phyloP scores from a whole-genome alignment of 345 rosid genomes.

The Firmiana major region DNA sequence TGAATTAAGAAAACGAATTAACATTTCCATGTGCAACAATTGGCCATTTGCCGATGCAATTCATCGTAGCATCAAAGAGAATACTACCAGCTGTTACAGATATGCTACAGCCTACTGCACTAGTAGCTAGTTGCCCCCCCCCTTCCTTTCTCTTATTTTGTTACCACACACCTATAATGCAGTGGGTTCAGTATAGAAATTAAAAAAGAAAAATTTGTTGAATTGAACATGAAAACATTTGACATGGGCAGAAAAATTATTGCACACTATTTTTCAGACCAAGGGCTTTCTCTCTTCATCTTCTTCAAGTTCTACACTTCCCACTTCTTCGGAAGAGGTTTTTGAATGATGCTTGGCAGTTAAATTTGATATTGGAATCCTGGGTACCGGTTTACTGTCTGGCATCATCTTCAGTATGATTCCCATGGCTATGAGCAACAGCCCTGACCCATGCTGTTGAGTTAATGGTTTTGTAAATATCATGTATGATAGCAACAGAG shows the following conservation, averaged over 20 bases:
- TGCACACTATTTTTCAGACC: slow-evolving; percentile 28
- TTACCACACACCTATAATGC: neutral
- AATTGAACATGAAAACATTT: neutral
- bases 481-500: slow-evolving; percentile 74
- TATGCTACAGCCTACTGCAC: neutral
- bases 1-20: too few species aligned
- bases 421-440: slow-evolving; percentile 73
- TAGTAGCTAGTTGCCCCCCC: neutral
- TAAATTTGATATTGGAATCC: slow-evolving; percentile 13
- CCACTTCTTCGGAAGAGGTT: slow-evolving; percentile 20
- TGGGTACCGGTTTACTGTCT: neutral
- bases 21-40: neutral
- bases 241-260: neutral
- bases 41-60: neutral
- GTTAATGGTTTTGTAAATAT: slow-evolving; percentile 90
- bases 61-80: neutral
- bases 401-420: slow-evolving; percentile 60
- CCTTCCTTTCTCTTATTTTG: neutral
- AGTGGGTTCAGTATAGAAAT: neutral
- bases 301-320: slow-evolving; percentile 20
- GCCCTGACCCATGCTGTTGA: slow-evolving; percentile 72
- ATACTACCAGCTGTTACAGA: neutral
- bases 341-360: slow-evolving; percentile 13
- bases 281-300: slow-evolving; percentile 55
- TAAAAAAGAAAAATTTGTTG: neutral